phyloP scores from a whole-genome alignment of 192 early-diverging fungal genomes.

The Dissophora ornata region DNA sequence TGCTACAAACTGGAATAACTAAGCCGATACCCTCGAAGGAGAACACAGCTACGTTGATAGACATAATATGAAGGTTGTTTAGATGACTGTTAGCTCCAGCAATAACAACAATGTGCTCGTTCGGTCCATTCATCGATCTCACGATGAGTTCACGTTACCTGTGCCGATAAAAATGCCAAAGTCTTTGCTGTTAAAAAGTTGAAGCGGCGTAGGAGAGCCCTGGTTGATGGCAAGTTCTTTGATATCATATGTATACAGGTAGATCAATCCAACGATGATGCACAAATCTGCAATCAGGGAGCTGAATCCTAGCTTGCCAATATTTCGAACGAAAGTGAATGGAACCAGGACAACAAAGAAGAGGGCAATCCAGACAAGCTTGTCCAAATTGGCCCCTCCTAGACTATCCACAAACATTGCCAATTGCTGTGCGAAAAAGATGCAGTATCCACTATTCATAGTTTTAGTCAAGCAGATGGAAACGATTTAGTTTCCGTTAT shows the following conservation, averaged over 20 bases:
- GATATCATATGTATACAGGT: conserved; percentile 82
- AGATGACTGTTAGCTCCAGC: too few relatives aligned
- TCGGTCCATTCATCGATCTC: too few relatives aligned
- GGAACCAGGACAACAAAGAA: conserved; percentile 80
- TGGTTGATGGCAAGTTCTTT: conserved; percentile 67
- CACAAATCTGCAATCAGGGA: conserved; percentile 88
- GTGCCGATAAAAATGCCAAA: conserved; percentile 57
- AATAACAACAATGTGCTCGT: too few relatives aligned
- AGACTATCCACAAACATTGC: conserved; percentile 76
- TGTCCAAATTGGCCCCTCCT: conserved; percentile 70
- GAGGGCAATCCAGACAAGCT: conserved; percentile 77
- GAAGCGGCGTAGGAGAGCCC: conserved; percentile 63
- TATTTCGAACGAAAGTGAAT: conserved; percentile 85
- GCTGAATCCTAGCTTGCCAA: conserved; percentile 83
- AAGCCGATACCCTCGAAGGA: conserved; percentile 94
- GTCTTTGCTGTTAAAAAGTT: conserved; percentile 59
- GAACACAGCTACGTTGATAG: conserved; percentile 83
- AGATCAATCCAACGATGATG: conserved; percentile 83
- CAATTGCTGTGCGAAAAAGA: conserved; percentile 91
- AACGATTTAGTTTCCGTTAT: too few relatives aligned
- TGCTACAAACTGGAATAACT: conserved; percentile 78
- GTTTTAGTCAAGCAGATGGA: background rate
- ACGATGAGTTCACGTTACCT: conserved; percentile 46
- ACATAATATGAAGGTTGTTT: background rate
- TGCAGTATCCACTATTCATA: conserved; percentile 68